Base-by-base conservation (phyloP, 352 stramenopile genomes). In the Phytopythium boreale region DNA sequence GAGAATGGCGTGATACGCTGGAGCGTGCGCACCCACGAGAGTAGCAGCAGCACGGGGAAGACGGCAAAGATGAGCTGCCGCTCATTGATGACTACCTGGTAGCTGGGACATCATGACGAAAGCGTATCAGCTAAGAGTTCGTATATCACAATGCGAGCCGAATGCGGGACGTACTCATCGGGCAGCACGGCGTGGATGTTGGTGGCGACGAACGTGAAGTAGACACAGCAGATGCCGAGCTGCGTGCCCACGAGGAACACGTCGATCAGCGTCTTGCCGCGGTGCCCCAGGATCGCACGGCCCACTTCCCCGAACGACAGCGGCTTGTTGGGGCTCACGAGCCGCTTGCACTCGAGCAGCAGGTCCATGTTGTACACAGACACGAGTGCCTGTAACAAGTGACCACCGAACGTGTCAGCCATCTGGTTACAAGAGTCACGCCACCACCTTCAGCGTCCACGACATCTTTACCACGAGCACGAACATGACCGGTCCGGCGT, bases 361-460 rank as follows among this genome's bases (percentile, higher is more conserved):
- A 93, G 62, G 44, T 92, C 77, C 85, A 93, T 93, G 60, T 93
- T 93, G 78, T 93, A 93, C 62, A 84, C 83, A 5, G 79, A 93
- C 53, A 89, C 71, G 17, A 91, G 69, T 24, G 84, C 84, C 79
- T 90, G 64, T 37, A 49, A 22, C 58, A 19, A 31, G 20, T 1
- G 20, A n/a, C 3, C 29, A 3, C 7, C 29, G 7, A 34, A 37
- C 2, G 50, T 15, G 26, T n/a, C 36, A 22, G 17, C 26, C 2
- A 59, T 19, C 46, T n/a, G 17, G 22, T 29, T n/a, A 14, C 31
- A n/a, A n/a, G n/a, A n/a, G 29, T 14, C 57, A 14, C 19, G 49
- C 9, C 24, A 34, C 4, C 15, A 39, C 8, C 17, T 58, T 1
- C 61, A 46, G 5, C 41, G 5, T 46, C 29, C 59, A 26, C 14